phyloP scores from a whole-genome alignment of 1,139 yeast genomes.

The Diutina siamensis region DNA sequence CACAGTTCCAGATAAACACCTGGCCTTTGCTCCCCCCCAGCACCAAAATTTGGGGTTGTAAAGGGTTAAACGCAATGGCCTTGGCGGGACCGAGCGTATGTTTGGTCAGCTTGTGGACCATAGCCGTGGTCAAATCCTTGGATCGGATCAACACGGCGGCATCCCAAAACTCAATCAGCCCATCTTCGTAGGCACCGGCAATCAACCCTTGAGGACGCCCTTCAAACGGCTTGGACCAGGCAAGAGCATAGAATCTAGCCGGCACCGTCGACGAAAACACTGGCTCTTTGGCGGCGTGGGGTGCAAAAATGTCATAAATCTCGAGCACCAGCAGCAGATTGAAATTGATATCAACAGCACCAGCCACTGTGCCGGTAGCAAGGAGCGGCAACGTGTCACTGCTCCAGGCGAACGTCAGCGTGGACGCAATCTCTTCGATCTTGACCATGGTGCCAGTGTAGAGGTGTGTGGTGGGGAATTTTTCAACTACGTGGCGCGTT shows the following conservation, averaged over 20 bases:
- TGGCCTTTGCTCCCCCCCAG: slow-evolving; percentile 86
- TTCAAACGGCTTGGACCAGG: slow-evolving; percentile 67
- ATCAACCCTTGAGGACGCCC: slow-evolving; percentile 46
- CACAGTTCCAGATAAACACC: slow-evolving; percentile 81
- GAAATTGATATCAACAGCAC: slow-evolving; percentile 84
- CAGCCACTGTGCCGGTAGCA: slow-evolving; percentile 90
- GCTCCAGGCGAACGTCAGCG: slow-evolving; percentile 96
- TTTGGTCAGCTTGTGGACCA: slow-evolving; percentile 26
- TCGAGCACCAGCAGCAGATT: slow-evolving; percentile 68
- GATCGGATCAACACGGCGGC: slow-evolving; percentile 31
- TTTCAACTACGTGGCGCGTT: slow-evolving; percentile 1
- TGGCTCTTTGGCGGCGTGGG: slow-evolving; percentile 31
- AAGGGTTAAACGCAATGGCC: slow-evolving; percentile 67
- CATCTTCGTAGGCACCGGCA: slow-evolving; percentile 87
- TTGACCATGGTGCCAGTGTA: slow-evolving; percentile 19
- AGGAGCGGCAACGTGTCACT: slow-evolving; percentile 59
- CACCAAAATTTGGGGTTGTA: slow-evolving; percentile 61
- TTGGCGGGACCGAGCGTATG: slow-evolving; percentile 61
- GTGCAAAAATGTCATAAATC: slow-evolving; percentile 60
- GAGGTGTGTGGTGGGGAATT: background rate
- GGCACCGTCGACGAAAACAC: slow-evolving; percentile 43
- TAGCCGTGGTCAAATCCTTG: slow-evolving; percentile 28
- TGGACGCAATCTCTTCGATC: slow-evolving; percentile 69
- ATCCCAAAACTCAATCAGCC: slow-evolving; percentile 71
- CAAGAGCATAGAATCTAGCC: slow-evolving; percentile 63